These are phyloP conservation scores for Gossypium rotundifolium DNA, from an alignment of 345 rosid genomes.

Conservation along the genomic window DNA sequence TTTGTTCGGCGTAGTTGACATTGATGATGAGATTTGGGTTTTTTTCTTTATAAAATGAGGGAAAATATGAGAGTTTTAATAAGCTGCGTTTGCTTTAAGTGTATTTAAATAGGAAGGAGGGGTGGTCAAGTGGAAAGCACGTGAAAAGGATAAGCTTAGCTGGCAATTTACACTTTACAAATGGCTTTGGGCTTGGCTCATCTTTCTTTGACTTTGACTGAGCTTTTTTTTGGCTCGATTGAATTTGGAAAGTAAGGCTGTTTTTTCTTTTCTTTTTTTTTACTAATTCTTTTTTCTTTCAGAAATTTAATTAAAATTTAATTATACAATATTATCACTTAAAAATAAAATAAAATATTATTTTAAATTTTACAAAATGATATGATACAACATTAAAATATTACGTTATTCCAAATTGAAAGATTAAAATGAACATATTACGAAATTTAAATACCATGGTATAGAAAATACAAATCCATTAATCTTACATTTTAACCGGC, in stretches of 20 bases:
- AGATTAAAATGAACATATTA: too few species aligned
- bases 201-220: slow-evolving; percentile 13
- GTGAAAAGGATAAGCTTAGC: slow-evolving; percentile 4
- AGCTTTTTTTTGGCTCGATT: not conserved
- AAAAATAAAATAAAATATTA: too few species aligned
- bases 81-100: not conserved
- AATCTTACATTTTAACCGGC: too few species aligned
- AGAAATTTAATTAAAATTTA: too few species aligned
- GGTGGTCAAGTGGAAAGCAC: slow-evolving; percentile 16
- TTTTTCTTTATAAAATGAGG: not conserved
- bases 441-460: too few species aligned
- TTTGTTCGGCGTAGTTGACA: slow-evolving; percentile 25
- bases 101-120: not conserved
- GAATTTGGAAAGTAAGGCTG: too few species aligned
- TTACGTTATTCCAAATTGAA: too few species aligned
- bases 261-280: not conserved
- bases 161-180: slow-evolving; percentile 6
- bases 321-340: too few species aligned
- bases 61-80: not conserved
- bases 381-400: too few species aligned
- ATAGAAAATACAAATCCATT: too few species aligned
- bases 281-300: not conserved
- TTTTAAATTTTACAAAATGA: too few species aligned
- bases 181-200: slow-evolving; percentile 12
- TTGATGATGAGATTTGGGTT: not conserved